Base-by-base conservation (phyloP, 1,284 basidiomycete species). In the Naganishia albida region DNA sequence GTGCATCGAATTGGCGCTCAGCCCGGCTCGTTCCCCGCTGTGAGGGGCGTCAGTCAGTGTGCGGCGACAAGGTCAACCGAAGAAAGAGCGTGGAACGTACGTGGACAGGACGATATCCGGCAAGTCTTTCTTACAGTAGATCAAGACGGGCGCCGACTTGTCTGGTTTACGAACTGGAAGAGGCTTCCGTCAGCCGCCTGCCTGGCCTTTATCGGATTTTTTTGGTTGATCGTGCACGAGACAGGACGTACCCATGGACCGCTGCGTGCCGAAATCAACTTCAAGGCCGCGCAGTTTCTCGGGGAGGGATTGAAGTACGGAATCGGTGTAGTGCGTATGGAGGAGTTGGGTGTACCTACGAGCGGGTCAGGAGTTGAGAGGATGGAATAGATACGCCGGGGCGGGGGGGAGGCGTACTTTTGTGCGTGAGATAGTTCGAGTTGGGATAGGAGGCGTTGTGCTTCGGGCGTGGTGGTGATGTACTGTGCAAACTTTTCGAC, bases 401-500 rank as follows among this genome's bases (percentile, higher is more conserved):
- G 30, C 42, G 16, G 20, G 7, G 43, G 38, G 6, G 42, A 51
- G 39, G 72, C 82, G 62, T 64, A 87, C 88, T 86, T 83, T 72
- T 83, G 83, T 3, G 90, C 89, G 77, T 93, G 89, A 40, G 86
- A 84, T 13, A 89, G 83, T 75, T 95, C 92, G 18, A 87, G 86
- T 42, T 86, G 85, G 0, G 91, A 91, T 51, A 94, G 79, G 43
- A 85, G 83, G 16, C 82, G 82, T 70, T 93, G 90, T 1, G 88
- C 75, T 6, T 85, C 85, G 0, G 86, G 85, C 23, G 85, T 86
- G 3, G 82, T 80, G 25, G 85, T 85, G 48, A 96, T 89, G 71
- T 87, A 86, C 42, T 88, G 85, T 18, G 91, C 87, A 74, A 86
- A 91, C 75, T 87, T 88, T 77, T 95, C 93, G 63, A 94, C 89